A percentile compares a stretch with the other conserved stretches of the same genome.
phyloP scores from a whole-genome alignment of 352 stramenopile genomes.

The Ophiocytium majus region DNA sequence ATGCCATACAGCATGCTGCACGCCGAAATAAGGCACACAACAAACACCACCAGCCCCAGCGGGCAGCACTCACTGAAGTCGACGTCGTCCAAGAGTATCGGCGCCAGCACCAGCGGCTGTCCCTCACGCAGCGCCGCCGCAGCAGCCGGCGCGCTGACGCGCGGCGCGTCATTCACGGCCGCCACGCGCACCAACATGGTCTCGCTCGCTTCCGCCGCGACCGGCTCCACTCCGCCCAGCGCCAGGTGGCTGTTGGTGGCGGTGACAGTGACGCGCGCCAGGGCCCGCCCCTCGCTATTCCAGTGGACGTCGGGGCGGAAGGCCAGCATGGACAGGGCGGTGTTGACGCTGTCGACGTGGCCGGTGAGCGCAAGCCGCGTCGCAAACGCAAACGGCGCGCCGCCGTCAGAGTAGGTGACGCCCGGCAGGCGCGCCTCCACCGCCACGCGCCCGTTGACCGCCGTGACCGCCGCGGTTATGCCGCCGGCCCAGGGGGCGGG shows the following conservation, averaged over 20 bases:
- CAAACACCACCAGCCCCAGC: too few species aligned
- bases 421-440: neutral
- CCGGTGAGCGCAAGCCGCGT: conserved; percentile 26
- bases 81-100: conserved; percentile 28
- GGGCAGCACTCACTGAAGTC: too few species aligned
- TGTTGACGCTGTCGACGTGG: conserved; percentile 38
- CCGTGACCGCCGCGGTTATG: neutral
- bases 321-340: conserved; percentile 12
- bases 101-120: conserved; percentile 12
- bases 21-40: too few species aligned
- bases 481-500: neutral
- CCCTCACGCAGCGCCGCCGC: conserved; percentile 25
- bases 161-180: conserved; percentile 47
- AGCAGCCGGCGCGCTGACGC: conserved; percentile 28
- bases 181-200: conserved; percentile 37
- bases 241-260: conserved; percentile 47
- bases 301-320: conserved; percentile 45
- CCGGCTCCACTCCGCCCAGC: conserved; percentile 40
- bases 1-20: too few species aligned
- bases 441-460: neutral
- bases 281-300: conserved; percentile 30
- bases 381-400: neutral
- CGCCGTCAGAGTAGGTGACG: neutral
- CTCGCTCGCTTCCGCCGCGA: conserved; percentile 26
- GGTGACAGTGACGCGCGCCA: conserved; percentile 20